Conservation (phyloP, 345 rosid species). For the Arabidopsis thaliana region DNA sequence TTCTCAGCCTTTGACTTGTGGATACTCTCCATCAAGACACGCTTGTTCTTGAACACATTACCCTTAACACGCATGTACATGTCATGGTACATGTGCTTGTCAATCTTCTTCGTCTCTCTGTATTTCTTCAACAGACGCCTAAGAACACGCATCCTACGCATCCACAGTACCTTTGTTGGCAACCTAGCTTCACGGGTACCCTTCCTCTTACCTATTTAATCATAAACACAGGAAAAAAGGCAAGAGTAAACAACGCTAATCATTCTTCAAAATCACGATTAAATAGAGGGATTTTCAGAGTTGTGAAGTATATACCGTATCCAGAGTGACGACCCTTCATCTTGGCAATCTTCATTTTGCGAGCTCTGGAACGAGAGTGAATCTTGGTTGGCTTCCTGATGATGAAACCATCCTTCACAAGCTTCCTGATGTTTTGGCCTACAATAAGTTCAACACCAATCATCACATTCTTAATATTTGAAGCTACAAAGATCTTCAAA, state of each 20-base stretch:
- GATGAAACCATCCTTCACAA: constrained; percentile 95
- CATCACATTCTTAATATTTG: too few species aligned
- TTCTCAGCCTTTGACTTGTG: constrained; percentile 52
- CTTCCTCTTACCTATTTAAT: constrained; percentile 43
- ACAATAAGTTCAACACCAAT: neutral
- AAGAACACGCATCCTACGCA: constrained; percentile 77
- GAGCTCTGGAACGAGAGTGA: constrained; percentile 96
- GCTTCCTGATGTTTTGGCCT: constrained; percentile 94
- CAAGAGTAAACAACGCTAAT: neutral
- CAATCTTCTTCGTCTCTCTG: constrained; percentile 80
- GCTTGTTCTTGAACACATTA: constrained; percentile 84
- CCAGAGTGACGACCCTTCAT: constrained; percentile 99
- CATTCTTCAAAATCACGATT: too few species aligned
- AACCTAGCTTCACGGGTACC: constrained; percentile 49
- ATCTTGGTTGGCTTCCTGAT: constrained; percentile 97
- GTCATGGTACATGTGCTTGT: constrained; percentile 89
- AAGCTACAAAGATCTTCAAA: neutral
- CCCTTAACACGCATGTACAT: constrained; percentile 89
- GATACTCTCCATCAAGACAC: constrained; percentile 75
- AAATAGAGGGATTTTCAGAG: neutral
- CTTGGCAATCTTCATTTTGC: constrained; percentile 90
- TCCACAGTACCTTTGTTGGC: constrained; percentile 49
- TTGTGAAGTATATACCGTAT: constrained; percentile 52
- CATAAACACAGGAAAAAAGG: neutral
- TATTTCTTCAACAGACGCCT: constrained; percentile 53